phyloP scores from a whole-genome alignment of 805 yeast genomes.

The Candida easanensis region DNA sequence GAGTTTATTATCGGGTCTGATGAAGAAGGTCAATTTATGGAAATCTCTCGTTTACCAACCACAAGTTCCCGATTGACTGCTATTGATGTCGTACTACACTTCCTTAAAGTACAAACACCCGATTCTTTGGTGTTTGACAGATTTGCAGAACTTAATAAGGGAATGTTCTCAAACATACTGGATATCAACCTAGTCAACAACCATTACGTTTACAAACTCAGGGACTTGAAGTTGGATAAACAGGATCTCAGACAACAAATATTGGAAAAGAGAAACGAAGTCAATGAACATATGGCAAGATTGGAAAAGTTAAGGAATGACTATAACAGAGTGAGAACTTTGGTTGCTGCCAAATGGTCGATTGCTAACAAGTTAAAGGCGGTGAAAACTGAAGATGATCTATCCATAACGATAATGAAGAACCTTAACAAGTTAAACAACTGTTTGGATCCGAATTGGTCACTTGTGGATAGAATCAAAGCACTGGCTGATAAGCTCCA shows the following conservation, averaged over 20 bases:
- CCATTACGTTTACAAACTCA: slow-evolving; percentile 29
- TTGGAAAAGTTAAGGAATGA: slow-evolving; percentile 27
- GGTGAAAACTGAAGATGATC: background rate
- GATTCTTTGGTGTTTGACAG: slow-evolving; percentile 8
- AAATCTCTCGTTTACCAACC: slow-evolving; percentile 26
- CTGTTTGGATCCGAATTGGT: slow-evolving; percentile 27
- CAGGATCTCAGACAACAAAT: slow-evolving; percentile 30
- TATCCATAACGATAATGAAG: slow-evolving; percentile 11
- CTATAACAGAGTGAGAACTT: slow-evolving; percentile 23
- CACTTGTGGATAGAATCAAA: slow-evolving; percentile 17
- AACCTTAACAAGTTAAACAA: slow-evolving; percentile 30
- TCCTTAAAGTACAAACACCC: slow-evolving; percentile 8
- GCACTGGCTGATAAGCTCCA: slow-evolving; percentile 13
- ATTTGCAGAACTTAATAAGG: slow-evolving; percentile 25
- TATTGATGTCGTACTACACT: slow-evolving; percentile 20
- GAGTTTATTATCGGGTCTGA: slow-evolving; percentile 2
- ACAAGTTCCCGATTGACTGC: slow-evolving; percentile 20
- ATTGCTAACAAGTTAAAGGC: slow-evolving; percentile 13
- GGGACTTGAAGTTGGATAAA: slow-evolving; percentile 29
- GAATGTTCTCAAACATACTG: slow-evolving; percentile 31
- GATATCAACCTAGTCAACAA: slow-evolving; percentile 37
- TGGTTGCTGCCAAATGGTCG: slow-evolving; percentile 18
- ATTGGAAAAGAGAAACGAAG: slow-evolving; percentile 28
- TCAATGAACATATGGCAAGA: slow-evolving; percentile 23
- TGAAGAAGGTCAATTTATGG: slow-evolving; percentile 11